Conservation (phyloP, 2,329 filamentous ascomycete species). For the Penicillium sp. region DNA sequence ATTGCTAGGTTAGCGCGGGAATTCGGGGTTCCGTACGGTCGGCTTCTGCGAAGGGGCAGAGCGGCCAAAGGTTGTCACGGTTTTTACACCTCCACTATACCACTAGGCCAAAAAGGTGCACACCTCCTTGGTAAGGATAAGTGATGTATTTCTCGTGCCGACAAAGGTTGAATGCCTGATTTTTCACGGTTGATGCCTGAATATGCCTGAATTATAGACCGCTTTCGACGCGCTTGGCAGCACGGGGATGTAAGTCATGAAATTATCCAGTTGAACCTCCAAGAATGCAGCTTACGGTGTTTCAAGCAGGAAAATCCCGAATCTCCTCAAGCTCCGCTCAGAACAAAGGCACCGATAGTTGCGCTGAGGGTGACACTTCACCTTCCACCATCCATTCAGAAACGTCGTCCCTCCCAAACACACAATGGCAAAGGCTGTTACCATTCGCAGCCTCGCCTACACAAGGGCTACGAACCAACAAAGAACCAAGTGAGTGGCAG, state of each 20-base stretch:
- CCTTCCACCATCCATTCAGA: background rate
- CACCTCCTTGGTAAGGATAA: too few relatives aligned
- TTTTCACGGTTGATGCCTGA: too few relatives aligned
- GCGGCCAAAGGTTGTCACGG: too few relatives aligned
- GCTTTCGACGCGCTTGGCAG: background rate
- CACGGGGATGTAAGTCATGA: background rate
- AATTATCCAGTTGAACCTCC: background rate
- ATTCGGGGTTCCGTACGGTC: too few relatives aligned
- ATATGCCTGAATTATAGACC: too few relatives aligned
- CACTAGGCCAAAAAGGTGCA: too few relatives aligned
- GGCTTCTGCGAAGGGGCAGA: too few relatives aligned
- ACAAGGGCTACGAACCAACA: too few relatives aligned
- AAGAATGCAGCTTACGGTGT: background rate
- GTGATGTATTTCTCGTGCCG: too few relatives aligned
- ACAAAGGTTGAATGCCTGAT: too few relatives aligned
- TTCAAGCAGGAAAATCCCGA: background rate
- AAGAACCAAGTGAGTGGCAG: background rate
- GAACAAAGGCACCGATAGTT: background rate
- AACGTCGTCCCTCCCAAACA: background rate
- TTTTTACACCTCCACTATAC: too few relatives aligned
- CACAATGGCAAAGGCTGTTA: background rate
- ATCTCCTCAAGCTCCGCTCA: background rate
- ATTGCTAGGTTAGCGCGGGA: too few relatives aligned
- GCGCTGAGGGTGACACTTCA: background rate
- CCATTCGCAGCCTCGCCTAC: background rate